Base-by-base conservation (phyloP, 192 early-diverging fungal species). In the Dimargaris xerosporica region DNA sequence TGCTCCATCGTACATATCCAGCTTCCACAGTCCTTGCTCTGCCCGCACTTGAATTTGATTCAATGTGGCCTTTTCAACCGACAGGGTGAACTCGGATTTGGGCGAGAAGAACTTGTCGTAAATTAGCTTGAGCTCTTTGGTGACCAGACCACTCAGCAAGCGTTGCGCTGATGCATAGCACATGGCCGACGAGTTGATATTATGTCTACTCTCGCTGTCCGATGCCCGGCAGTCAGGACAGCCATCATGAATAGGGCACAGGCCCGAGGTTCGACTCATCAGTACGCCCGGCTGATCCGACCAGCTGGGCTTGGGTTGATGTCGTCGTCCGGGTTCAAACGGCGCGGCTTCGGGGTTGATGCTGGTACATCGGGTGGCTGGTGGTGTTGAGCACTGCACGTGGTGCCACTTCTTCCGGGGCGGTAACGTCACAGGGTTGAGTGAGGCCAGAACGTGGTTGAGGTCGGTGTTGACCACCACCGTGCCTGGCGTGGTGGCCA, bases 51-150 rank as follows among this genome's bases (percentile, higher is more conserved):
- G 11, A 23, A 59, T 59, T 34, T 59, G 31, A 34, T 41, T 6
- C 31, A 59, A 19, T 13, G 56, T 59, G 31, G 28, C 9, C 19
- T 59, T 15, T 41, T 59, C 56, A 16, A 59, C 29, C 16, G 56
- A 34, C 39, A 59, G 23, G 16, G 41, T 59, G 23, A 59, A 59
- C 31, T 59, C 56, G 6, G 56, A 29, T 11, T 39, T 28, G 29
- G 56, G 15, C 56, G 56, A 30, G 15, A 59, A 59, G 34, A 42
- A 59, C 56, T 59, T 59, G 11, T 39, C 13, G 56, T 59, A 59
- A 13, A 59, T 23, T 19, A 19, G 56, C 31, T 39, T 19, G 19
- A 59, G 31, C 41, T 59, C 56, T 0, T 2, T 31, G 5, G 41
- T 34, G 15, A 59, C 56, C 11, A 23, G 6, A 23, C 25, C 50